These are phyloP conservation scores for Phytophthora lateralis DNA, from an alignment of 352 stramenopile genomes.

Conservation along the genomic window DNA sequence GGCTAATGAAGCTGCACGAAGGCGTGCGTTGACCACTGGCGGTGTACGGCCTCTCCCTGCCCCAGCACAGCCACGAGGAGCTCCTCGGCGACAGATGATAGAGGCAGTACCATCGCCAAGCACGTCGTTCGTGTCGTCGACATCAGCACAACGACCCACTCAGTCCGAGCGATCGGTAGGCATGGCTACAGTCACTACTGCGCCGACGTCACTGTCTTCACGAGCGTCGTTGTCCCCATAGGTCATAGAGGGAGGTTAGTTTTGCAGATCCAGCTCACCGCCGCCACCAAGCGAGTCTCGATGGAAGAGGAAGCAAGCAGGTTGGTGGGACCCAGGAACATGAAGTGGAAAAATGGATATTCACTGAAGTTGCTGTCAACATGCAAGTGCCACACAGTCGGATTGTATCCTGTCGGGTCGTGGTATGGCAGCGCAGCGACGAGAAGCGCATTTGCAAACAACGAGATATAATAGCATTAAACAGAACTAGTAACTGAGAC, in stretches of 20 bases:
- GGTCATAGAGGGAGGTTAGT: constrained; percentile 22
- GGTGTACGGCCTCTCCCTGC: constrained; percentile 10
- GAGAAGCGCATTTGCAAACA: constrained; percentile 21
- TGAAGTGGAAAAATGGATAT: constrained; percentile 21
- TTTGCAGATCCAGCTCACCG: constrained; percentile 10
- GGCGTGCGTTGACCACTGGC: constrained; percentile 27
- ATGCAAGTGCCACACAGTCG: neutral
- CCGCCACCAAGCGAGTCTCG: constrained; percentile 20
- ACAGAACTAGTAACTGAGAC: constrained; percentile 29
- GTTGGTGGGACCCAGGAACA: constrained; percentile 24
- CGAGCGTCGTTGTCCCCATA: constrained; percentile 12
- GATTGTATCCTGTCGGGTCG: neutral
- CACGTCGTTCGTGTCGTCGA: constrained; percentile 30
- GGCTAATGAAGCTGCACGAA: constrained; percentile 19
- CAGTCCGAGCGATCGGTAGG: constrained; percentile 27
- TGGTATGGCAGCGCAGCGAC: neutral
- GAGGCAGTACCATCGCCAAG: constrained; percentile 16
- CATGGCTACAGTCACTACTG: constrained; percentile 29
- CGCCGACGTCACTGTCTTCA: constrained; percentile 25
- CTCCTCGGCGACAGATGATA: constrained; percentile 24
- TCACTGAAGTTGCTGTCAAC: constrained; percentile 8
- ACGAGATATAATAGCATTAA: constrained; percentile 30
- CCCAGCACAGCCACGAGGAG: constrained; percentile 10
- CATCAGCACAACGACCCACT: constrained; percentile 25
- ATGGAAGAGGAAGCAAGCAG: constrained; percentile 14